Evolutionary conservation across 176 grass and related monocot genomes (phyloP), one percentile per base, ranked within the genome.

Genomic region (Poa annua): DNA sequence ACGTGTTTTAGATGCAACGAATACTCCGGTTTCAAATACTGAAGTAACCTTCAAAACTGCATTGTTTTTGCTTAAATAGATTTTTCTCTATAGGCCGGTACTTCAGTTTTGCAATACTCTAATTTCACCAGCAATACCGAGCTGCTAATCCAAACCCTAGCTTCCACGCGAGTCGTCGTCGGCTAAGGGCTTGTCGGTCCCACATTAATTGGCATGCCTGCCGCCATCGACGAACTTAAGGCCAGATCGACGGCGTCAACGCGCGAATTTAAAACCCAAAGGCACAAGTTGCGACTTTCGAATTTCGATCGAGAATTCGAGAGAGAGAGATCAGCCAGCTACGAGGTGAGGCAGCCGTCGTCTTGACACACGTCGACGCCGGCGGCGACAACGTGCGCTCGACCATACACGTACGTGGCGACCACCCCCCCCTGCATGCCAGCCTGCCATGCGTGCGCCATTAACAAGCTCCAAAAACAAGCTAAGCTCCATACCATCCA

Each of bases 401-500:
- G 22, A 3, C 22, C 6, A 26, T 3, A 61, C 57, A 61, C 57
- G 57, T 60, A 26, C 22, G 57, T 61, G 57, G 21, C 57, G 1
- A 5, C 11, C 57, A 26, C 57, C 56, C 21, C 57, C 22, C 22
- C 0, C 47, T 13, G 47, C 47, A 11, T 12, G 47, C 47, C 47
- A 48, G 47, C 48, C 59, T 29, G 59, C 4, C n/a, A 59, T 59
- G 59, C 24, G 11, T 10, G 11, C 11, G 1, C 59, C 59, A 62
- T 29, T 62, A 62, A 62, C 24, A 29, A 62, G 29, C 59, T 62
- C 4, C 59, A 14, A 29, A 62, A 62, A 24, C 10, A 13, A 62
- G 59, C 59, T 62, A 59, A 29, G 59, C 59, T 62, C 59, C 59
- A 62, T 62, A 13, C 59, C 59, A 62, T 62, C 24, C 59, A 29